phyloP scores from a whole-genome alignment of 1,284 basidiomycete species.

The Athelia sp. region DNA sequence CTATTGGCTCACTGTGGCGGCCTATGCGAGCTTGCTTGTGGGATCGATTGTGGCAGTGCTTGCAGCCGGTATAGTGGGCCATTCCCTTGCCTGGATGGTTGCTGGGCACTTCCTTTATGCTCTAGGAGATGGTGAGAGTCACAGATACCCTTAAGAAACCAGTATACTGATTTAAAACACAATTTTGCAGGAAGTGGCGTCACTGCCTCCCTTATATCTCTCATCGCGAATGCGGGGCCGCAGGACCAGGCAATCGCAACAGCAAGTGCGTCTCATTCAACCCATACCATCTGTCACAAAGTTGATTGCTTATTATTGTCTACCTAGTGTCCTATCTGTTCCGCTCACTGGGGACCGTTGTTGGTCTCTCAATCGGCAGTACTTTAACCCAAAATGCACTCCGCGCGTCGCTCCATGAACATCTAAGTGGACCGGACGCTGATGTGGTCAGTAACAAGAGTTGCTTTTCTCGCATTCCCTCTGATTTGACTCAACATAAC shows the following conservation, averaged over 20 bases:
- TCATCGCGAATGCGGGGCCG: constrained; percentile 57
- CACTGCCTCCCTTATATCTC: constrained; percentile 52
- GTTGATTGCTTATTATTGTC: not conserved
- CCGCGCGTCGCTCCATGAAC: constrained; percentile 34
- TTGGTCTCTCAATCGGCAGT: constrained; percentile 51
- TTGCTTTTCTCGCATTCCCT: not conserved
- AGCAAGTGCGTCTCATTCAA: constrained; percentile 34
- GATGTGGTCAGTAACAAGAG: constrained; percentile 38
- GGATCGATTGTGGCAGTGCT: constrained; percentile 35
- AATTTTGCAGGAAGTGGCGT: constrained; percentile 36
- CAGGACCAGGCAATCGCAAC: constrained; percentile 61
- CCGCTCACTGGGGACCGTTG: constrained; percentile 55
- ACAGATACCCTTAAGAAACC: not conserved
- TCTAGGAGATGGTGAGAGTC: constrained; percentile 44
- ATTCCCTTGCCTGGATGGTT: constrained; percentile 32
- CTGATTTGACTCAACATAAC: not conserved
- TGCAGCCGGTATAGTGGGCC: constrained; percentile 31
- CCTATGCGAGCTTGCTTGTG: constrained; percentile 31
- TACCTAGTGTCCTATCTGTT: constrained; percentile 58
- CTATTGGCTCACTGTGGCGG: constrained; percentile 42
- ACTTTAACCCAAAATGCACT: constrained; percentile 49
- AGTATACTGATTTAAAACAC: not conserved
- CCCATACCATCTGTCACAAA: not conserved
- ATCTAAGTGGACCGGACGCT: constrained; percentile 36
- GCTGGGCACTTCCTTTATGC: constrained; percentile 37